These are phyloP conservation scores for Kodamaea hsintzibuensis DNA, from an alignment of 805 yeast genomes.

Conservation along the genomic window DNA sequence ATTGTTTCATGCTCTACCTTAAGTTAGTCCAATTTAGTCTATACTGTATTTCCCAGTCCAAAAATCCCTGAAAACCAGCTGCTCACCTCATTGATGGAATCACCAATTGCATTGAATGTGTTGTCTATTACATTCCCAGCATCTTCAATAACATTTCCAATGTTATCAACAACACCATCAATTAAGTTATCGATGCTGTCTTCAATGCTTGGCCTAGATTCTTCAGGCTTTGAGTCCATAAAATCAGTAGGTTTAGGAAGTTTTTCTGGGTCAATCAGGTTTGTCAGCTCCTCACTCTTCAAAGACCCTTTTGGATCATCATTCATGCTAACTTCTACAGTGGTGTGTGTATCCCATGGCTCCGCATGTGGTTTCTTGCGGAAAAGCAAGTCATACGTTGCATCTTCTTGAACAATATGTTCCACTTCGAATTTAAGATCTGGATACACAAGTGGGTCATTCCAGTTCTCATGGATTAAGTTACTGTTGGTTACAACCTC, in stretches of 20 bases:
- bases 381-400: slow-evolving; percentile 52
- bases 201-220: not conserved
- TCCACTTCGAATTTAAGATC: slow-evolving; percentile 47
- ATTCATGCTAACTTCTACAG: slow-evolving; percentile 22
- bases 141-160: not conserved
- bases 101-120: not conserved
- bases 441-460: slow-evolving; percentile 50
- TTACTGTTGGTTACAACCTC: slow-evolving; percentile 25
- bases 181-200: not conserved
- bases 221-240: not conserved
- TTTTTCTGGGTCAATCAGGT: slow-evolving; percentile 15
- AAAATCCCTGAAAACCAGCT: not conserved
- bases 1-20: too few relatives aligned
- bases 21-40: not conserved
- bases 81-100: not conserved
- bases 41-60: not conserved
- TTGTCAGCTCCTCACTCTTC: slow-evolving; percentile 23
- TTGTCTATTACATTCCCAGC: not conserved
- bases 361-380: slow-evolving; percentile 7
- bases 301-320: slow-evolving; percentile 25
- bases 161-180: not conserved
- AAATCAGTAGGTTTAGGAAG: slow-evolving; percentile 32
- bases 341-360: slow-evolving; percentile 12
- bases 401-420: slow-evolving; percentile 40
- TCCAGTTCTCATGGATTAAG: slow-evolving; percentile 45